Conservation (phyloP, 2,329 filamentous ascomycete species). For the Ceratocystis diversiconidia region DNA sequence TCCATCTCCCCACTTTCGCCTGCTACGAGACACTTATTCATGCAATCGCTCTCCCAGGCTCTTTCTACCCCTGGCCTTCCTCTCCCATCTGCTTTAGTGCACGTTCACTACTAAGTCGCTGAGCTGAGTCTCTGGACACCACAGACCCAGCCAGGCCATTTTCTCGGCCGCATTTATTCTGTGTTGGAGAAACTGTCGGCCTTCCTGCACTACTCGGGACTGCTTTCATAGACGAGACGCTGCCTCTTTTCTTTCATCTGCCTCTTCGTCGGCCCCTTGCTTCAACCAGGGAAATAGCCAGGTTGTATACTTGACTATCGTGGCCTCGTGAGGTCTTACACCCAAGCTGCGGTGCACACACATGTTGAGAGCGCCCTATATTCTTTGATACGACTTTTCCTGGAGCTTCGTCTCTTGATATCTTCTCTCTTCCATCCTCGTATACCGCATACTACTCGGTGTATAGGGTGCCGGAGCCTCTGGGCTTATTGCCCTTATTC, state of each 20-base stretch:
- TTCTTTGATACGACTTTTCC: too few species aligned
- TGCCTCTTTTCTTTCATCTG: too few species aligned
- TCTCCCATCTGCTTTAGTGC: not conserved
- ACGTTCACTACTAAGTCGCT: not conserved
- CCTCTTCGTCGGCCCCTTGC: too few species aligned
- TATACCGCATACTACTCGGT: not conserved
- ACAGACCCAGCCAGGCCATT: not conserved
- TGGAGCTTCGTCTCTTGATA: not conserved
- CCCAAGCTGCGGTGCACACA: too few species aligned
- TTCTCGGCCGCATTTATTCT: not conserved
- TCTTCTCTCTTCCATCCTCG: not conserved
- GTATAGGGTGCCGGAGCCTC: not conserved
- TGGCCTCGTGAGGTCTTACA: too few species aligned
- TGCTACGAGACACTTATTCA: not conserved
- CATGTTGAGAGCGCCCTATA: too few species aligned
- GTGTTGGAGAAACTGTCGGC: not conserved
- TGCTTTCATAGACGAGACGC: not conserved
- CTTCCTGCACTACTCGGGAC: not conserved
- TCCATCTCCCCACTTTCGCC: not conserved
- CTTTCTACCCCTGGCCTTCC: not conserved
- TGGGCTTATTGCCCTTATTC: not conserved
- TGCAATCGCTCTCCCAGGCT: not conserved
- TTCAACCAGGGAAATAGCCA: too few species aligned
- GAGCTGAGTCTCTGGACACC: not conserved
- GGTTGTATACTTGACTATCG: too few species aligned